Conservation (phyloP, 768 basidiomycete genomes). For the Boletus insuetus region DNA sequence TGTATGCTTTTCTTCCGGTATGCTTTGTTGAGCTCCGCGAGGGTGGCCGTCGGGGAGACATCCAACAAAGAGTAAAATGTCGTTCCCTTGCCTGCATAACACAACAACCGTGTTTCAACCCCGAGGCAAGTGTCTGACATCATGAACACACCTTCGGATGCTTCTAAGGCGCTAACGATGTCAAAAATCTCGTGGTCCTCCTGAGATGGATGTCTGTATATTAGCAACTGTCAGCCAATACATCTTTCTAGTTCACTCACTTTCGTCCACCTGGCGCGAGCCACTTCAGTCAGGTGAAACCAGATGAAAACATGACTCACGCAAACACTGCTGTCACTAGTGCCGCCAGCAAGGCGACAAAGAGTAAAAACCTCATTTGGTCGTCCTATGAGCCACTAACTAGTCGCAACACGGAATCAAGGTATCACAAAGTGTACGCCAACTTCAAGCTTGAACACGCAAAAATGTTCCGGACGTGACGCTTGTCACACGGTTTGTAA, state of each 20-base stretch:
- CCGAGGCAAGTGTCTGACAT: background rate
- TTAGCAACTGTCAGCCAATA: slow-evolving; percentile 5
- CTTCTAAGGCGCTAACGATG: slow-evolving; percentile 77
- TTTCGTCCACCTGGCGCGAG: slow-evolving; percentile 64
- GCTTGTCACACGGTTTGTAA: no score
- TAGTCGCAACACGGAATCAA: background rate
- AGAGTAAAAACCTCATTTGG: slow-evolving; percentile 48
- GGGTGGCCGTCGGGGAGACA: slow-evolving; percentile 69
- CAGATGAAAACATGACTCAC: slow-evolving; percentile 42
- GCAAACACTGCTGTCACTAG: slow-evolving; percentile 54
- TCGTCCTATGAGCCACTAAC: background rate
- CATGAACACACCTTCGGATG: slow-evolving; percentile 61
- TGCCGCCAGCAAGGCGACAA: slow-evolving; percentile 49
- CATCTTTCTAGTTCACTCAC: slow-evolving; percentile 31
- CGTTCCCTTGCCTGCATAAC: slow-evolving; percentile 70
- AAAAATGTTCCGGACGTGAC: background rate
- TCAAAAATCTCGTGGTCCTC: slow-evolving; percentile 98
- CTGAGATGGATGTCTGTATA: slow-evolving; percentile 35
- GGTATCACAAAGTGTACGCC: background rate
- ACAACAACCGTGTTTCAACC: background rate
- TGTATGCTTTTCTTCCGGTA: slow-evolving; percentile 89
- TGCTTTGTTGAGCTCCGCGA: slow-evolving; percentile 79
- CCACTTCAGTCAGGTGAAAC: background rate
- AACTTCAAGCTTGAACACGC: background rate
- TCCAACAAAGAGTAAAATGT: slow-evolving; percentile 95